Conservation (phyloP, 106 monocot genomes). For the Dendrobium officinale region DNA sequence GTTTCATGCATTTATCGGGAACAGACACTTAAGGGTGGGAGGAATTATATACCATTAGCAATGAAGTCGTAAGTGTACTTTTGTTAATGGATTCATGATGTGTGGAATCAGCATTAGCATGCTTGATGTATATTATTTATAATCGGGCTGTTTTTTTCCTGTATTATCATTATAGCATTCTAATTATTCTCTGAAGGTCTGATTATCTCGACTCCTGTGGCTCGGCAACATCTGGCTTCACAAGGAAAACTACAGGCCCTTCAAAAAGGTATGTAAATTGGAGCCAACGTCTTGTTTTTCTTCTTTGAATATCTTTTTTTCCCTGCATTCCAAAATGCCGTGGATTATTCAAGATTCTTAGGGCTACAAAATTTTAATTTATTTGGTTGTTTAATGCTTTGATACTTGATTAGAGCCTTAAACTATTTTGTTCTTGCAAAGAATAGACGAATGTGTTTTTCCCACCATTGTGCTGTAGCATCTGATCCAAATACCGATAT, state of each 20-base stretch:
- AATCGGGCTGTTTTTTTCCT: not conserved
- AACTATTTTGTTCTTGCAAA: not conserved
- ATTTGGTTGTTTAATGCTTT: not conserved
- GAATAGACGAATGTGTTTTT: not conserved
- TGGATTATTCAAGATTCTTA: not conserved
- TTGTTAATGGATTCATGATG: not conserved
- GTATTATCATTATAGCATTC: not conserved
- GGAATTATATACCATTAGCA: slow-evolving; percentile 5
- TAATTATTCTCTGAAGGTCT: slow-evolving; percentile 10
- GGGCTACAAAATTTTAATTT: not conserved
- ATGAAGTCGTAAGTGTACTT: slow-evolving; percentile 16
- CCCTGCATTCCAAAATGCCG: not conserved
- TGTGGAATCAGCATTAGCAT: not conserved
- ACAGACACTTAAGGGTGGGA: slow-evolving; percentile 2
- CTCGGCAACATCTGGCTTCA: slow-evolving; percentile 6
- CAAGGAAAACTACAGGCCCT: slow-evolving; percentile 3
- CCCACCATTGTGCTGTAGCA: not conserved
- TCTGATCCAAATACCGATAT: not conserved
- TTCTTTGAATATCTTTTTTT: not conserved
- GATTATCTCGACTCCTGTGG: slow-evolving; percentile 15
- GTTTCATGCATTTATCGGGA: slow-evolving; percentile 8
- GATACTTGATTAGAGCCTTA: not conserved
- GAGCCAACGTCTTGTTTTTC: not conserved
- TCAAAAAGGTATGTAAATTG: slow-evolving; percentile 10
- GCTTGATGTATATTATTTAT: not conserved